Percentiles rank a stretch among this genome's conserved stretches.
Evolutionary conservation across 306 rosid species (phyloP).

Genomic region (Quercus parvula): DNA sequence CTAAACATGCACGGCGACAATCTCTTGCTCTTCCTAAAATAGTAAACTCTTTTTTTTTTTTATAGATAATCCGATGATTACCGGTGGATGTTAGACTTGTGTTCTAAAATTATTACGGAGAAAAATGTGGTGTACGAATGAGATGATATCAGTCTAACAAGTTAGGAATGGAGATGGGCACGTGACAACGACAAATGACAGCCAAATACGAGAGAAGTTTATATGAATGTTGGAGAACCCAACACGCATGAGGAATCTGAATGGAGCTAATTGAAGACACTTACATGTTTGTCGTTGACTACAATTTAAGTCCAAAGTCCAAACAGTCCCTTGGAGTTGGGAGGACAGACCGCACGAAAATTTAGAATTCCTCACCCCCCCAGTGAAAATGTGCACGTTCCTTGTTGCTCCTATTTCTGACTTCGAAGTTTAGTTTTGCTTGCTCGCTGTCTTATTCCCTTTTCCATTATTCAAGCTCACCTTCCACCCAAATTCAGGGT

Average conservation of each 20-base stretch:
- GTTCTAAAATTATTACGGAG: too few relatives aligned
- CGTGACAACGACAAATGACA: too few relatives aligned
- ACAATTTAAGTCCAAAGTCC: not conserved
- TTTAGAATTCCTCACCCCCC: not conserved
- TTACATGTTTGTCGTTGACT: conserved; percentile 24
- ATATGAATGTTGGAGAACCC: not conserved
- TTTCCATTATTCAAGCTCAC: not conserved
- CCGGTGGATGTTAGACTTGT: too few relatives aligned
- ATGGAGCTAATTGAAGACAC: conserved; percentile 24
- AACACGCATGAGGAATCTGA: conserved; percentile 19
- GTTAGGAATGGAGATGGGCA: too few relatives aligned
- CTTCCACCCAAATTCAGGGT: not conserved
- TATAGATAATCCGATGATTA: too few relatives aligned
- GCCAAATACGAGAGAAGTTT: too few relatives aligned
- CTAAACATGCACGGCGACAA: too few relatives aligned
- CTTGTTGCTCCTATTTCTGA: not conserved
- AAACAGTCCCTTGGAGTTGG: conserved; percentile 16
- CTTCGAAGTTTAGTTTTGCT: not conserved
- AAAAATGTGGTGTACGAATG: too few relatives aligned
- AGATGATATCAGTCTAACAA: too few relatives aligned
- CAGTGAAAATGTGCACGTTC: not conserved
- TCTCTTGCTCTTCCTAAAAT: too few relatives aligned
- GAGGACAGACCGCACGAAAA: not conserved
- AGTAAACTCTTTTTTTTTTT: too few relatives aligned
- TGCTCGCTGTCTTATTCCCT: not conserved